These are phyloP conservation scores for Rhodotorula sp. DNA, from an alignment of 1,284 basidiomycete species.

Conservation along the genomic window DNA sequence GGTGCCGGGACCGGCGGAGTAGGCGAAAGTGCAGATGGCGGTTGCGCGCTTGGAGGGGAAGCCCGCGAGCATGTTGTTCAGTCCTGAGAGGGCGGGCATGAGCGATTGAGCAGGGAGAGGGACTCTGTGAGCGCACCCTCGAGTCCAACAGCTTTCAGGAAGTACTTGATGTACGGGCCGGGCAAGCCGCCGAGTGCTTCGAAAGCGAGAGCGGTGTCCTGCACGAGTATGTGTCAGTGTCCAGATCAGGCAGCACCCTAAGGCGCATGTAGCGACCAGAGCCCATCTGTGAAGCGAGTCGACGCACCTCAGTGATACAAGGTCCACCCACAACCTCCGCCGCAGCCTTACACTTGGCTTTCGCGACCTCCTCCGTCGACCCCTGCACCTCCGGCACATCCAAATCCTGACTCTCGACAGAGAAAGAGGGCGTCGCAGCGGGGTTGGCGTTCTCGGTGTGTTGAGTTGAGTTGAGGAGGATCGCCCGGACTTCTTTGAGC, in stretches of 20 bases:
- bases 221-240: neutral
- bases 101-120: neutral
- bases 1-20: constrained; percentile 70
- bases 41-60: constrained; percentile 78
- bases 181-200: constrained; percentile 84
- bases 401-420: constrained; percentile 65
- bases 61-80: constrained; percentile 81
- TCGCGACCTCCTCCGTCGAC: constrained; percentile 83
- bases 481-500: constrained; percentile 78
- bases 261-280: neutral
- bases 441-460: neutral
- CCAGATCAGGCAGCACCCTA: too few relatives aligned
- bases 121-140: constrained; percentile 54
- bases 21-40: constrained; percentile 94
- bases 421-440: constrained; percentile 52
- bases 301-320: constrained; percentile 75
- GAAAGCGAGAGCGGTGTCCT: constrained; percentile 89
- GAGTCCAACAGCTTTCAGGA: constrained; percentile 74
- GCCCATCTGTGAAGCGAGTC: neutral
- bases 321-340: constrained; percentile 75
- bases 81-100: constrained; percentile 54
- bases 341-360: constrained; percentile 79
- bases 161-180: constrained; percentile 96
- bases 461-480: constrained; percentile 56
- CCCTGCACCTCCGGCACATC: constrained; percentile 92